Evolutionary conservation across 2,329 filamentous ascomycete genomes (phyloP).

Genomic region (Bisporella sp.): DNA sequence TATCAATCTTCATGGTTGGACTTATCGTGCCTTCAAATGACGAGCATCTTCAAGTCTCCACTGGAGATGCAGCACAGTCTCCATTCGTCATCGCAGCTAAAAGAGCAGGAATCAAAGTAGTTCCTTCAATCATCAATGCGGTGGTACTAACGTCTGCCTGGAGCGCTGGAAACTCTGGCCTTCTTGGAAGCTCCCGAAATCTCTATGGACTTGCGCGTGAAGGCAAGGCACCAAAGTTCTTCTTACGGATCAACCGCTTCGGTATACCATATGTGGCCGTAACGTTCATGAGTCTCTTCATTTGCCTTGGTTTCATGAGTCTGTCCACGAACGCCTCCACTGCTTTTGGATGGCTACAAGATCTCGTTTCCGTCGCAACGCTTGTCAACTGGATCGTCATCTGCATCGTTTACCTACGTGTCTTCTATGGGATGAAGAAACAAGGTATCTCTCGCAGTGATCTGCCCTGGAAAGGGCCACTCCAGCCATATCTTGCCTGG

Average conservation of each 20-base stretch:
- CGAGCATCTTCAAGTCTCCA: conserved; percentile 30
- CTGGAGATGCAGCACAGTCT: conserved; percentile 40
- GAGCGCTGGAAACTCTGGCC: conserved; percentile 58
- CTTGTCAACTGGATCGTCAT: conserved; percentile 58
- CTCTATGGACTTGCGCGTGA: conserved; percentile 53
- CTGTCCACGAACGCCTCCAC: conserved; percentile 47
- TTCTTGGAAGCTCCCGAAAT: conserved; percentile 51
- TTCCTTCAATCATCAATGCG: conserved; percentile 71
- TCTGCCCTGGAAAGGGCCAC: conserved; percentile 46
- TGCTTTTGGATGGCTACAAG: conserved; percentile 61
- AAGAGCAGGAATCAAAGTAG: conserved; percentile 58
- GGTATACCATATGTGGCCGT: conserved; percentile 52
- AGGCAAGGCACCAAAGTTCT: conserved; percentile 46
- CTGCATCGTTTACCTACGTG: conserved; percentile 50
- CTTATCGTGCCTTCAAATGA: conserved; percentile 52
- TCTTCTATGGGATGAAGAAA: conserved; percentile 46
- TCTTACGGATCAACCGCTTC: conserved; percentile 47
- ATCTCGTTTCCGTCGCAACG: conserved; percentile 55
- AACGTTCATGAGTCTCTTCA: conserved; percentile 46
- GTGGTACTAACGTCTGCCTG: conserved; percentile 67
- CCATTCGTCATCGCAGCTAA: conserved; percentile 69
- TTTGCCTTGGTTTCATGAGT: conserved; percentile 66
- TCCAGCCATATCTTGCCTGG: conserved; percentile 53
- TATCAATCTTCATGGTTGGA: conserved; percentile 38
- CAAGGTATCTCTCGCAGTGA: conserved; percentile 44